Evolutionary conservation across 1,284 basidiomycete genomes (phyloP), one percentile per base, ranked within the genome.

Genomic region (Puccinia novopanici): DNA sequence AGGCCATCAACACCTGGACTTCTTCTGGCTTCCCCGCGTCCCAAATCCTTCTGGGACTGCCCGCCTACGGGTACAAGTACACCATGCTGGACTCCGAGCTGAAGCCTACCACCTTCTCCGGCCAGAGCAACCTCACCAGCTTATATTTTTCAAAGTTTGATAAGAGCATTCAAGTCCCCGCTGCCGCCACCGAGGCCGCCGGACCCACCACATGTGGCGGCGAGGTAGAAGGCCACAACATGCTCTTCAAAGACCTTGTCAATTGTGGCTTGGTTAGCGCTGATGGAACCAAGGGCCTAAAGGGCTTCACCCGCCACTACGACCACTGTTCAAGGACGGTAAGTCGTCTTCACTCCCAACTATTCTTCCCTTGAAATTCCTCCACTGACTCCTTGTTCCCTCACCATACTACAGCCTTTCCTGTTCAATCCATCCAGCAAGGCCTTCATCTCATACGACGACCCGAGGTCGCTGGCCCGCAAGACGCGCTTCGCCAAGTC

Each of bases 361-460:
- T 24, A 24, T 27, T 24, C 15, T 42, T 19, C 30, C 30, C 9
- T 22, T 42, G 17, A 42, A 42, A 6, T 48, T 55, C 71, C 12
- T 30, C 17, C 17, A 50, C 54, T n/a, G 27, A 17, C 54, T 30
- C 5, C n/a, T 15, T 57, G 61, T 61, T 30, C 13, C n/a, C 24
- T 12, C 6, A 13, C 24, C 55, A 19, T 8, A 22, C 34, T 19
- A 9, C 50, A 80, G 78, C 78, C 78, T 13, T 80, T 80, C 59
- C 59, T 80, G 15, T 80, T 80, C 48, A 27, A 80, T 27, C 57
- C 78, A 34, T 55, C 45, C 19, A 73, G 27, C 24, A 80, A 73
- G 24, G 48, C 55, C 34, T 55, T 80, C 8, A 80, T 80, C 55
- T 73, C 78, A 48, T 80, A 80, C 50, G 78, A 80, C 40, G 78